Evolutionary conservation across 2,329 filamentous ascomycete genomes (phyloP).

Genomic region (Trichoderma sp.): DNA sequence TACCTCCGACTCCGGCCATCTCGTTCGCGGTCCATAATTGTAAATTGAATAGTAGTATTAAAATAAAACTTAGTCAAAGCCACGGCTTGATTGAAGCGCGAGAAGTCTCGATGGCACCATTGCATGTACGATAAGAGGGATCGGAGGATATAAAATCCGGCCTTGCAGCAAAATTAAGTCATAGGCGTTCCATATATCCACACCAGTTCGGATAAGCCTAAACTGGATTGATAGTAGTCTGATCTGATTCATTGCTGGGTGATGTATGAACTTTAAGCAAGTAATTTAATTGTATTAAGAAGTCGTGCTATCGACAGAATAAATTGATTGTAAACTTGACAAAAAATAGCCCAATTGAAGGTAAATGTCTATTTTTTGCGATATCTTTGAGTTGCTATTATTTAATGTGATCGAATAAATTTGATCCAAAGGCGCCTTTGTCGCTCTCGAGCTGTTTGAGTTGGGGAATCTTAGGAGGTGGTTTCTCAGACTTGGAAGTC

Average conservation of each 20-base stretch:
- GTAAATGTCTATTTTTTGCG: not conserved
- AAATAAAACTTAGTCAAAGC: not conserved
- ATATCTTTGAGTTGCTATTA: constrained; percentile 29
- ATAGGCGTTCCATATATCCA: not conserved
- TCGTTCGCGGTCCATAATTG: constrained; percentile 39
- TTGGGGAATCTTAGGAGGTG: constrained; percentile 61
- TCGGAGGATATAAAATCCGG: constrained; percentile 16
- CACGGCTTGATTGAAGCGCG: not conserved
- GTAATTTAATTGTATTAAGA: not conserved
- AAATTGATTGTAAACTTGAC: not conserved
- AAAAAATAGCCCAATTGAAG: not conserved
- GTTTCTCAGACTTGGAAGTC: constrained; percentile 47
- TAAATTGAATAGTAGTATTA: not conserved
- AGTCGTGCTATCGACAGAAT: not conserved
- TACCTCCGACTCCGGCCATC: constrained; percentile 38
- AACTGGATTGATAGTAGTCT: not conserved
- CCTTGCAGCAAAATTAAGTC: not conserved
- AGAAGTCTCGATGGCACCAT: not conserved
- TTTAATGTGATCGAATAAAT: constrained; percentile 61
- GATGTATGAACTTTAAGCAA: not conserved
- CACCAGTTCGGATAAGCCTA: not conserved
- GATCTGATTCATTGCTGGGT: not conserved
- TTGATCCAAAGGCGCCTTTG: constrained; percentile 46
- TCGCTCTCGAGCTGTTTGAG: constrained; percentile 52
- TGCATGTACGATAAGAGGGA: not conserved